Evolutionary conservation across 2,329 filamentous ascomycete genomes (phyloP).

Genomic region (Colletotrichum incanum): DNA sequence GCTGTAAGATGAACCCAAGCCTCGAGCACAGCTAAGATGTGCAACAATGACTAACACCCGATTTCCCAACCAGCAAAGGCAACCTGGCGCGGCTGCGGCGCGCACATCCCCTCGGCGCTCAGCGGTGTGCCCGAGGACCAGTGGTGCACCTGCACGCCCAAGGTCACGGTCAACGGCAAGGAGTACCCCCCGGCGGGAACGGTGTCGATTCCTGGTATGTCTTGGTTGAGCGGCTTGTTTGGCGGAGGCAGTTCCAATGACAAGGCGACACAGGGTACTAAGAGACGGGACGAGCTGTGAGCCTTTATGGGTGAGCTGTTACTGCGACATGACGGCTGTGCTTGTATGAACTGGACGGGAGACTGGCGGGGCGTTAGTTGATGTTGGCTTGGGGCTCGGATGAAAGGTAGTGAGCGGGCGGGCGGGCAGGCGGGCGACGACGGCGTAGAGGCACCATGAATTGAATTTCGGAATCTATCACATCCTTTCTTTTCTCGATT

Average conservation of each 20-base stretch:
- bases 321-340: neutral
- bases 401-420: neutral
- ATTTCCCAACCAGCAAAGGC: constrained; percentile 58
- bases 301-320: neutral
- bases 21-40: neutral
- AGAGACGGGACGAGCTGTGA: constrained; percentile 31
- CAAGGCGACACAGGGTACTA: constrained; percentile 38
- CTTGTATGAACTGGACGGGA: neutral
- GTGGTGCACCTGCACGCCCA: constrained; percentile 65
- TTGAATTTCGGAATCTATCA: neutral
- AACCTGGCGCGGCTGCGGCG: constrained; percentile 66
- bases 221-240: constrained; percentile 51
- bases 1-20: constrained; percentile 53
- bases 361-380: constrained; percentile 20
- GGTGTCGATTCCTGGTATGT: constrained; percentile 56
- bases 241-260: constrained; percentile 36
- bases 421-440: neutral
- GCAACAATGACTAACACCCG: neutral
- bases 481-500: neutral
- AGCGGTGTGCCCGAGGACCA: constrained; percentile 59
- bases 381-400: neutral
- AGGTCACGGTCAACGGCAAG: constrained; percentile 60
- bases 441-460: constrained; percentile 3
- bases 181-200: constrained; percentile 62
- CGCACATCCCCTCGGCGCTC: constrained; percentile 63